Percentiles rank a stretch among this genome's conserved stretches.
Conservation (phyloP, 2,329 filamentous ascomycete genomes). For the Exophiala calicioides region DNA sequence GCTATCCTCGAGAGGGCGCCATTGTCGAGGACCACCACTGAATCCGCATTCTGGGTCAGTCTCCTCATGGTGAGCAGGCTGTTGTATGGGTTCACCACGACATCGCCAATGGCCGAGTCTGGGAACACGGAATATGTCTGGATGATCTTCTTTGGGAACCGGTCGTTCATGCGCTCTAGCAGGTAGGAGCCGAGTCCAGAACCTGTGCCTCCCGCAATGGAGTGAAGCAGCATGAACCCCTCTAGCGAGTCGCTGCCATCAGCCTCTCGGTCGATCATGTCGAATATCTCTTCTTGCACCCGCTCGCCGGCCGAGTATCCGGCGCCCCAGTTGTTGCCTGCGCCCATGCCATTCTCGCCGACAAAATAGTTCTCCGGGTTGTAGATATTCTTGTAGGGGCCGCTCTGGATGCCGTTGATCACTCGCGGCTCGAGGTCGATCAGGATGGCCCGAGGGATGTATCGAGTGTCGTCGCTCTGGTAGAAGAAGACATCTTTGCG, state of each 20-base stretch:
- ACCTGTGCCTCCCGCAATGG: conserved; percentile 94
- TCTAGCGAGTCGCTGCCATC: conserved; percentile 97
- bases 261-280: conserved; percentile 98
- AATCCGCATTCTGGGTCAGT: conserved; percentile 93
- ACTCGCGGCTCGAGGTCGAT: conserved; percentile 92
- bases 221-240: conserved; percentile 98
- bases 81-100: conserved; percentile 98
- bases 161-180: conserved; percentile 91
- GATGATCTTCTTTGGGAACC: conserved; percentile 98
- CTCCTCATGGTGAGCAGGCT: conserved; percentile 88
- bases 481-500: conserved; percentile 99
- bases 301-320: conserved; percentile 90
- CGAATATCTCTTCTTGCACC: conserved; percentile 95
- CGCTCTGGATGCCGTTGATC: conserved; percentile 87
- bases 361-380: conserved; percentile 99
- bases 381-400: conserved; percentile 97
- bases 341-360: conserved; percentile 87
- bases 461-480: conserved; percentile 96
- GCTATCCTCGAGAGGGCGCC: conserved; percentile 91
- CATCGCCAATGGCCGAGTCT: conserved; percentile 84
- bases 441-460: conserved; percentile 93
- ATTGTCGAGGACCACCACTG: conserved; percentile 92
- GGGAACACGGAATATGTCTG: conserved; percentile 99
- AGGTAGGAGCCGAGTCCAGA: conserved; percentile 95
- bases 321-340: conserved; percentile 97